Conservation (phyloP, 495 filamentous ascomycete species). For the Xylaria venustula region DNA sequence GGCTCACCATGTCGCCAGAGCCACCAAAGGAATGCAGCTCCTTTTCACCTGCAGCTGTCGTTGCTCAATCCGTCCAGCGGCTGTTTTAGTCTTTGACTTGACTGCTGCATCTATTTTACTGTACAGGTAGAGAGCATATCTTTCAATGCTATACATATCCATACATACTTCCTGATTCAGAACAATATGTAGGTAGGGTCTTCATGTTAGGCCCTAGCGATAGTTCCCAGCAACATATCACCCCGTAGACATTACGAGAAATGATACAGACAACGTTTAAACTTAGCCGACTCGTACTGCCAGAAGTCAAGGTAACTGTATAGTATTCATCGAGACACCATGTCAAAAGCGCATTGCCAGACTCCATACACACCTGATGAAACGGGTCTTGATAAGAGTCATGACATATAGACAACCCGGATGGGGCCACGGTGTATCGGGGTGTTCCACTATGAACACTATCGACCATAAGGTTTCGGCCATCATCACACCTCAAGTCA, state of each 20-base stretch:
- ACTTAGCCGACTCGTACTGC: too few species aligned
- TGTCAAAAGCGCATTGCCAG: too few species aligned
- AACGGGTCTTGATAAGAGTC: not conserved
- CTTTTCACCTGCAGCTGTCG: slow-evolving; percentile 10
- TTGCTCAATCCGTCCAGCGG: slow-evolving; percentile 1
- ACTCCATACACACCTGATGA: slow-evolving; percentile 10
- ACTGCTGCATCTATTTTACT: not conserved
- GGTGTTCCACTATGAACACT: not conserved
- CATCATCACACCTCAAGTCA: not conserved
- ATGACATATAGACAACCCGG: slow-evolving; percentile 2
- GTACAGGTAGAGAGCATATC: too few species aligned
- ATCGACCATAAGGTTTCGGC: not conserved
- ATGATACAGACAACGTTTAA: too few species aligned
- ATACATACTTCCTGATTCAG: not conserved
- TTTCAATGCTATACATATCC: not conserved
- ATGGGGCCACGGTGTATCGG: not conserved
- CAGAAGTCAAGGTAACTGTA: too few species aligned
- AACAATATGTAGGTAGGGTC: slow-evolving; percentile 2
- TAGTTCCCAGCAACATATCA: not conserved
- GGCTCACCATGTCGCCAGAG: slow-evolving; percentile 24
- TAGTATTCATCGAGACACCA: too few species aligned
- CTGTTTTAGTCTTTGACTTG: slow-evolving; percentile 3
- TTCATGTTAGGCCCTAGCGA: not conserved
- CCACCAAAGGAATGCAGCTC: slow-evolving; percentile 13
- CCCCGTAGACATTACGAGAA: too few species aligned